Evolutionary conservation across 345 rosid species (phyloP), one percentile per base, ranked within the genome.

Genomic region (Linum lewisii): DNA sequence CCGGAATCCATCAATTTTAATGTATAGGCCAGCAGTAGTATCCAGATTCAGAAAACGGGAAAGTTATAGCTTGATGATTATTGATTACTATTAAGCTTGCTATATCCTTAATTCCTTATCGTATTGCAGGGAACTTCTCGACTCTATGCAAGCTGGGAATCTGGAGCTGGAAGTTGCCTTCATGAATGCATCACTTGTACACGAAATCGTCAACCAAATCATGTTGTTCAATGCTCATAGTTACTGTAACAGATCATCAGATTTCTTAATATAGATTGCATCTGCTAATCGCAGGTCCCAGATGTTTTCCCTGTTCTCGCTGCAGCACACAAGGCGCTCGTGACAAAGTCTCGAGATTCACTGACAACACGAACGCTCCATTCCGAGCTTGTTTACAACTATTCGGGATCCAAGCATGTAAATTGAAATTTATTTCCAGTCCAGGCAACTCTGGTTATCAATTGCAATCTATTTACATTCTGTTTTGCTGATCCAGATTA

Each of bases 331-430:
- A 93, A 84, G 84, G 77, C 96, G 16, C 78, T 85, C 24, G 1
- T 82, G 57, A 73, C 88, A 63, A 85, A 85, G 64, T 85, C 85
- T 15, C 85, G 90, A 29, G 92, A 78, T 62, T 81, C 95, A 1
- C 72, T 90, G 72, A 81, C 87, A 18, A 87, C 96, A 13, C 72
- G 86, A 19, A 92, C 98, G 38, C 96, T 80, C 74, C 97, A 93
- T 79, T 90, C 97, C 15, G 92, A 90, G 67, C 96, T 90, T 32
- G 96, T 93, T 50, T 87, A 79, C 78, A 90, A 90, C 66, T 90
- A 81, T 69, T 85, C 99, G 0, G 92, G 92, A 51, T 87, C 97
- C 62, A 93, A 89, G 70, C 92, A 89, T 77, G 99, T 93, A 82
- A 72, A 63, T 16, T n/a, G n/a, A n/a, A n/a, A n/a, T n/a, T n/a